Evolutionary conservation across 129 eudicot genomes (phyloP), one percentile per base, ranked within the genome.

Genomic region (Apium graveolens): DNA sequence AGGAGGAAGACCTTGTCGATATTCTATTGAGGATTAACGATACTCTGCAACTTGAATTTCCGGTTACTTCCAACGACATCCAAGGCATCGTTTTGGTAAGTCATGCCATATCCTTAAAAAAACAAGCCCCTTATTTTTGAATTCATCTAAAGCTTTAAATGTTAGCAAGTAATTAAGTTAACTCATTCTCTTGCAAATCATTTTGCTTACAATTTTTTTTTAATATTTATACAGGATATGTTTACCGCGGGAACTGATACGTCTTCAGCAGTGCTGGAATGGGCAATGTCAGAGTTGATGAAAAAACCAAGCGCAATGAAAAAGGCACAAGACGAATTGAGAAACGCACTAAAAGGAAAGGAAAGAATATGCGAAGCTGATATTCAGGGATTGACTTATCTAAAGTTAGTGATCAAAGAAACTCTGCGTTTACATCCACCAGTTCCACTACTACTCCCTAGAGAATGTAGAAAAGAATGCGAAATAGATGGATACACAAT

Each of bases 231-330:
- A n/a, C 68, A 60, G 68, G 68, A 60, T 11, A 60, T 60, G 68
- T 60, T 60, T 6, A 60, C 68, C 32, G 68, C 68, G 68, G 68
- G 68, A 26, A 60, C 68, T 60, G 68, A 60, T 26, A 60, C 68
- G 4, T 60, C 68, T n/a, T 60, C 68, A 60, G 68, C 68, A 60
- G 68, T 60, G 68, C 68, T 60, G 12, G 68, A 60, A 60, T 60
- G 68, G 68, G 32, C 68, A 60, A 60, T 60, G 68, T 60, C 68
- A n/a, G 68, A 60, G 68, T 8, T 60, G 34, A 60, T 60, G 16
- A 60, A 60, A 60, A 60, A 60, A 4, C 68, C 68, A 60, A 60
- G 68, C 68, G 32, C 32, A 11, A 60, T 60, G 68, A 60, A 60
- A 10, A 60, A 60, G 34, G 68, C 31, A 60, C 68, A 60, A 60